Base-by-base conservation (phyloP, 495 filamentous ascomycete species). In the Penicillium canariense region DNA sequence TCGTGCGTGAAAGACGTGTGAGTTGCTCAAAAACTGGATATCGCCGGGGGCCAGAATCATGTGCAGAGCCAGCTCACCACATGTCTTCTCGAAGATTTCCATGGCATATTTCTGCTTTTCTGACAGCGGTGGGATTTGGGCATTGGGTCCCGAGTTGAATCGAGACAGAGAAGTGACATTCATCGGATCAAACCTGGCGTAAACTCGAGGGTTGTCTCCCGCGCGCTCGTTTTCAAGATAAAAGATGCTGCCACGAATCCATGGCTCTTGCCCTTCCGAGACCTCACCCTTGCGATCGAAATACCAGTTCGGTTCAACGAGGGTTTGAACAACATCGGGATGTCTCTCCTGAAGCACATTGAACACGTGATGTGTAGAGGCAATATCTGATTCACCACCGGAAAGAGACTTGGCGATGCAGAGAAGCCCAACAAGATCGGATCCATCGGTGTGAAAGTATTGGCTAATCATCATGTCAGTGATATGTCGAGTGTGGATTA, bases 241-340 rank as follows among this genome's bases (percentile, higher is more conserved):
- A 46, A 93, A 81, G 11, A 93, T 81, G 14, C 80, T 77, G 30
- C 81, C 80, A n/a, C 80, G 77, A 60, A 90, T 85, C 67, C 81
- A 95, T 44, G 80, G 79, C 48, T 89, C 83, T 67, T 93, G 76
- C 20, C 87, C 88, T 17, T 77, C 71, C 12, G 79, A 83, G 2
- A 78, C 78, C 70, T 93, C 90, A 18, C 90, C 90, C 66, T 95
- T 95, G 53, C 90, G 87, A 66, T 95, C 90, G 65, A 95, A 92
- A 68, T 91, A 91, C 90, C 90, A 95, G 54, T 84, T 81, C 0
- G 89, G 88, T 59, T 81, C 67, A 0, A 82, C 82, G 44, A 96
- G 71, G 10, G 81, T 81, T 66, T 84, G 77, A 0, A 86, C 81
- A 3, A 94, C 85, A 54, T 93, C 90, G 0, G 89, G 90, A 18